phyloP scores from a whole-genome alignment of 2,329 filamentous ascomycete species.

The Fusarium sp. region DNA sequence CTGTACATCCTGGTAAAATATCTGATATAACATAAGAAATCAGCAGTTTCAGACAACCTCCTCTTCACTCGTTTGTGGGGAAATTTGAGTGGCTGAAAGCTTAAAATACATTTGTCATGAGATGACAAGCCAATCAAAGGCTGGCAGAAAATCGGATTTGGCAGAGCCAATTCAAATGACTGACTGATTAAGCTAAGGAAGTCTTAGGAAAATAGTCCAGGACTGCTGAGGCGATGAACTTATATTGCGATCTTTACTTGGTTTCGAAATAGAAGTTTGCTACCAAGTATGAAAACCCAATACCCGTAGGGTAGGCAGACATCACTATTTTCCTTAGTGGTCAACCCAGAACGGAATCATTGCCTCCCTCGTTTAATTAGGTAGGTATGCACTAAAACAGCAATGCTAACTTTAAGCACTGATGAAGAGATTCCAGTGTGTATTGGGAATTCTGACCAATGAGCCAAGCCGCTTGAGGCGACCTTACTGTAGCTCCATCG shows the following conservation, averaged over 20 bases:
- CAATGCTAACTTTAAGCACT: background rate
- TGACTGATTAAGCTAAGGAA: background rate
- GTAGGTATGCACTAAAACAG: background rate
- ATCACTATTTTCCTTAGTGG: background rate
- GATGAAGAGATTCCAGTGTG: background rate
- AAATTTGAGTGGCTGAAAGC: background rate
- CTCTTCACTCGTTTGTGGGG: background rate
- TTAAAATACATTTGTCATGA: background rate
- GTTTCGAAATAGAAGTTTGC: background rate
- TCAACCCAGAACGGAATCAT: background rate
- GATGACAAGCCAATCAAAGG: background rate
- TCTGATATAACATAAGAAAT: background rate
- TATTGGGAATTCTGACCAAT: background rate
- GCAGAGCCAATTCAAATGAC: background rate
- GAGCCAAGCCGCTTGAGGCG: background rate
- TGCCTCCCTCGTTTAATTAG: background rate
- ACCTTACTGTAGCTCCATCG: conserved; percentile 8
- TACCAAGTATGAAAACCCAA: background rate
- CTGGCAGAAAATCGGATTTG: background rate
- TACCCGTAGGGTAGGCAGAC: background rate
- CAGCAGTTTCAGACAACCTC: background rate
- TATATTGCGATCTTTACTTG: background rate
- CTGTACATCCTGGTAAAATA: background rate
- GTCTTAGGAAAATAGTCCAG: background rate
- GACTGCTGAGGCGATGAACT: background rate